Percentiles rank a stretch among this genome's conserved stretches.
These are phyloP conservation scores for Blastomyces gilchristii DNA, from an alignment of 2,329 filamentous ascomycete genomes.

Conservation along the genomic window DNA sequence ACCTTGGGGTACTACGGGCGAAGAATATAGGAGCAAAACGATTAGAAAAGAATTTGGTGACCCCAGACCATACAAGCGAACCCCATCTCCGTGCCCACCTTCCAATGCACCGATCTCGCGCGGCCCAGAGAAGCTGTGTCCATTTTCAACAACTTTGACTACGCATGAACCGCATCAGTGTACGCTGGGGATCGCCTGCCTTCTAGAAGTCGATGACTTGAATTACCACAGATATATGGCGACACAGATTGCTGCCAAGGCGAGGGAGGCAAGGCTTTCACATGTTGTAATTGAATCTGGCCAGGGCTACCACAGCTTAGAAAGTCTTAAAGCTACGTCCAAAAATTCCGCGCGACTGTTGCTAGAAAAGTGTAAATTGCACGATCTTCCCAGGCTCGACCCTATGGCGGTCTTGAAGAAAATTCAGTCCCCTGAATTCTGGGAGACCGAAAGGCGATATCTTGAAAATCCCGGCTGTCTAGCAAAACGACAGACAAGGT, in stretches of 20 bases:
- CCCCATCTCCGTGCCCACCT: background rate
- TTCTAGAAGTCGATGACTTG: constrained; percentile 3
- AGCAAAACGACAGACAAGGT: background rate
- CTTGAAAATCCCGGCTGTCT: background rate
- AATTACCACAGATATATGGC: constrained; percentile 6
- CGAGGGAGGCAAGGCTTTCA: background rate
- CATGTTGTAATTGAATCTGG: background rate
- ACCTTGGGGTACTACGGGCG: background rate
- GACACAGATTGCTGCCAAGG: background rate
- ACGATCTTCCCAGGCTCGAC: background rate
- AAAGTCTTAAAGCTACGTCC: background rate
- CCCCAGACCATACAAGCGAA: background rate
- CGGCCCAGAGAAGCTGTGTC: background rate
- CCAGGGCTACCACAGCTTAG: background rate
- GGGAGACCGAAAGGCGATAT: background rate
- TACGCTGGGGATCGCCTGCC: background rate
- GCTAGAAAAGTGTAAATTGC: background rate
- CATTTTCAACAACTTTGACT: background rate
- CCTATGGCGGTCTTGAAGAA: background rate
- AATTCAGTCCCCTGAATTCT: background rate
- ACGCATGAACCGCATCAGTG: background rate
- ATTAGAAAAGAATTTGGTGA: background rate
- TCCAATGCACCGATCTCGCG: background rate
- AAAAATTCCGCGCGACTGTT: background rate
- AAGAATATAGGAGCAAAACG: background rate